phyloP scores from a whole-genome alignment of 2,329 filamentous ascomycete species.

The Curvularia hawaiiensis region DNA sequence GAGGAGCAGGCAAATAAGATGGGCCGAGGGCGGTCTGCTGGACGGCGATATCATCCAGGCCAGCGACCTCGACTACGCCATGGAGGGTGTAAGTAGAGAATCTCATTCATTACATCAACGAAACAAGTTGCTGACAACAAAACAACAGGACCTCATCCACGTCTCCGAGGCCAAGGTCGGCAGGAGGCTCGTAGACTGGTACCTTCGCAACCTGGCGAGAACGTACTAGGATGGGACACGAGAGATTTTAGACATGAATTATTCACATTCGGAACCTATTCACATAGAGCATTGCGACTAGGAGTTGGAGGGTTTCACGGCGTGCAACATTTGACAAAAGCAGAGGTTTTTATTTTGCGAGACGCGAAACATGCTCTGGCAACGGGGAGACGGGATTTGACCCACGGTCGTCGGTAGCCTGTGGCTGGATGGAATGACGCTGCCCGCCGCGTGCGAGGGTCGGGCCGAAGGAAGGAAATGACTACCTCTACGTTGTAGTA shows the following conservation, averaged over 20 bases:
- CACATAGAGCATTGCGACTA: constrained; percentile 42
- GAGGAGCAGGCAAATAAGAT: constrained; percentile 93
- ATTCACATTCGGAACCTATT: constrained; percentile 20
- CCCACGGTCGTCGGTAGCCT: constrained; percentile 13
- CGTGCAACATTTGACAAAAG: constrained; percentile 35
- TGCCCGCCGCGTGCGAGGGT: constrained; percentile 19
- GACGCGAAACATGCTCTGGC: constrained; percentile 16
- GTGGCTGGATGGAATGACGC: constrained; percentile 12
- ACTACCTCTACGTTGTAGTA: constrained; percentile 5
- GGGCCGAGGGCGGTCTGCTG: constrained; percentile 85
- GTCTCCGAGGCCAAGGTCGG: constrained; percentile 99
- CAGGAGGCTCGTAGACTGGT: constrained; percentile 97
- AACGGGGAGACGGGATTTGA: constrained; percentile 20
- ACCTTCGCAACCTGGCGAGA: constrained; percentile 92
- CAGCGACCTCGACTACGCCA: constrained; percentile 94
- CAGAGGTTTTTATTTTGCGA: constrained; percentile 24
- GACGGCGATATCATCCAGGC: constrained; percentile 93
- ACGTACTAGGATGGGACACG: constrained; percentile 70
- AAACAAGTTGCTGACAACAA: constrained; percentile 26
- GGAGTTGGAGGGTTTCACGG: constrained; percentile 41
- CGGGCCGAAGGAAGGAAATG: constrained; percentile 20
- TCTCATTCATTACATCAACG: background rate
- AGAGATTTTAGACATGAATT: constrained; percentile 8
- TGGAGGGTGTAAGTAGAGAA: constrained; percentile 78
- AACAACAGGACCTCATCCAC: constrained; percentile 84